phyloP scores from a whole-genome alignment of 2,329 filamentous ascomycete species.

The Endoconidiophora laricicola region DNA sequence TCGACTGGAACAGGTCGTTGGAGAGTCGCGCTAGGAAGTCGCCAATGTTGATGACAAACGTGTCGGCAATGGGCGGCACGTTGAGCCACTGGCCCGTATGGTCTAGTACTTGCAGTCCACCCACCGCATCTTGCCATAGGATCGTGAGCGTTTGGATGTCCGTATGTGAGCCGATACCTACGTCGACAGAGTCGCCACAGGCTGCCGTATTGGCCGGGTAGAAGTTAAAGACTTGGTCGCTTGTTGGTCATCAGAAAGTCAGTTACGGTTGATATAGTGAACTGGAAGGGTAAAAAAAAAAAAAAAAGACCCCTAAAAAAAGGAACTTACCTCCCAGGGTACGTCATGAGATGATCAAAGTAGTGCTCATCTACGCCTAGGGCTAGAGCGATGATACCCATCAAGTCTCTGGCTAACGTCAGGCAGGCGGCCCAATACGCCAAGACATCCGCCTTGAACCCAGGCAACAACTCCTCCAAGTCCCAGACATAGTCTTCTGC shows the following conservation, averaged over 20 bases:
- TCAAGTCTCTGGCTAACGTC: conserved; percentile 31
- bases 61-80: conserved; percentile 16
- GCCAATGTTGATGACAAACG: conserved; percentile 18
- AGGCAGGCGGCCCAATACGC: conserved; percentile 33
- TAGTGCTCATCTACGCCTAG: conserved; percentile 35
- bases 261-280: conserved; percentile 10
- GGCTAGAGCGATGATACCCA: conserved; percentile 36
- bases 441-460: conserved; percentile 30
- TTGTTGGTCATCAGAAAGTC: neutral
- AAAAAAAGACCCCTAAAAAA: conserved; percentile 9
- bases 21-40: conserved; percentile 17
- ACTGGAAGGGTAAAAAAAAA: conserved; percentile 24
- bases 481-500: conserved; percentile 3
- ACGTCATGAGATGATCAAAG: conserved; percentile 36
- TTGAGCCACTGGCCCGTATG: conserved; percentile 16
- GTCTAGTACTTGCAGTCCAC: conserved; percentile 17
- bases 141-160: conserved; percentile 25
- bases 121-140: conserved; percentile 23
- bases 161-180: conserved; percentile 30
- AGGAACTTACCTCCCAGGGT: conserved; percentile 26
- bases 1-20: conserved; percentile 16
- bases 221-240: conserved; percentile 24
- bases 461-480: conserved; percentile 26
- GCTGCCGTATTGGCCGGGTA: conserved; percentile 25
- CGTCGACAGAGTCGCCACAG: conserved; percentile 14